Percentiles rank a stretch among this genome's conserved stretches.
These are phyloP conservation scores for Sarocladium oryzae DNA, from an alignment of 2,329 filamentous ascomycete genomes.

Conservation along the genomic window DNA sequence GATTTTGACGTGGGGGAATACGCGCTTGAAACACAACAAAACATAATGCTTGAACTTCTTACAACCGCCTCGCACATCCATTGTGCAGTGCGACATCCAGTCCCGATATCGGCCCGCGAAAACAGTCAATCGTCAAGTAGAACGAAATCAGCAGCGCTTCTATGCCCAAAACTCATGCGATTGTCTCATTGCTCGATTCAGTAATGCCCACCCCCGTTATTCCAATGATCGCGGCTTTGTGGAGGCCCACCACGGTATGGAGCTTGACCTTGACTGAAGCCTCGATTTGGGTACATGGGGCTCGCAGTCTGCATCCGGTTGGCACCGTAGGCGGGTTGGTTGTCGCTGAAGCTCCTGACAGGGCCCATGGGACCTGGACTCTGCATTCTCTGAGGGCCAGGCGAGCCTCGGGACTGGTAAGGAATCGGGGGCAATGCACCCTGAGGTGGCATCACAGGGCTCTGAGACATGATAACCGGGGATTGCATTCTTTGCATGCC, in stretches of 20 bases:
- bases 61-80: too few relatives aligned
- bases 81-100: too few relatives aligned
- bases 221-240: constrained; percentile 5
- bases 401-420: constrained; percentile 8
- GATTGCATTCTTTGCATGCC: constrained; percentile 2
- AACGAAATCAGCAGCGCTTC: too few relatives aligned
- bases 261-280: constrained; percentile 8
- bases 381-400: constrained; percentile 12
- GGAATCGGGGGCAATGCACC: constrained; percentile 3
- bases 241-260: neutral
- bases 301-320: constrained; percentile 10
- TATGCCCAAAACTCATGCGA: neutral
- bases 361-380: constrained; percentile 10
- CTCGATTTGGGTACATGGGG: constrained; percentile 5
- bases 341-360: constrained; percentile 7
- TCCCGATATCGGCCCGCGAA: too few relatives aligned
- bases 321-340: constrained; percentile 7
- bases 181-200: neutral
- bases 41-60: too few relatives aligned
- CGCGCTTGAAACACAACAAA: too few relatives aligned
- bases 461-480: neutral
- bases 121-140: too few relatives aligned
- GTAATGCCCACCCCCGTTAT: neutral
- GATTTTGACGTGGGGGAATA: too few relatives aligned
- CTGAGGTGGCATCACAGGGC: neutral